phyloP scores from a whole-genome alignment of 306 rosid genomes.

The Vicia villosa region DNA sequence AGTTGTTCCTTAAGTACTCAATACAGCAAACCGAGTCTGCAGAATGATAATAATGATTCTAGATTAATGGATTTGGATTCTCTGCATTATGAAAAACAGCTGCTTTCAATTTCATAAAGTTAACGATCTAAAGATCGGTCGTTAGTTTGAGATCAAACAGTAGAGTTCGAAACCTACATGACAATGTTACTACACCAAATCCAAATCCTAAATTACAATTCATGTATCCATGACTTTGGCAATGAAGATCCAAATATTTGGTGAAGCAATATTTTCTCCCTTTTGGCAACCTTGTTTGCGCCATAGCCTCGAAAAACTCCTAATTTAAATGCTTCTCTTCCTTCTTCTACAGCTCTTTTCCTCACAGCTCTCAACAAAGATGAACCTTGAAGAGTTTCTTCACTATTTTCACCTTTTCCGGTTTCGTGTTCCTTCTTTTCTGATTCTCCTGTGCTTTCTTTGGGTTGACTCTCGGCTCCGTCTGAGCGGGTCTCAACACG shows the following conservation, averaged over 20 bases:
- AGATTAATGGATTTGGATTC: not conserved
- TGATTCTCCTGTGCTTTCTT: slow-evolving; percentile 27
- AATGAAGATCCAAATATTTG: slow-evolving; percentile 66
- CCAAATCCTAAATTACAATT: slow-evolving; percentile 30
- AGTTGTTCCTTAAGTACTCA: not conserved
- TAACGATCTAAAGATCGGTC: not conserved
- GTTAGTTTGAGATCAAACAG: not conserved
- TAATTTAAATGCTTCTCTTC: slow-evolving; percentile 58
- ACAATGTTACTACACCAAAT: not conserved
- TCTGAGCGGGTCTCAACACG: slow-evolving; percentile 16
- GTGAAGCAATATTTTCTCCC: slow-evolving; percentile 62
- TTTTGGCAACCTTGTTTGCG: slow-evolving; percentile 54
- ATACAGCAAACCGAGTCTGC: slow-evolving; percentile 16
- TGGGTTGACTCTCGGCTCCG: slow-evolving; percentile 39
- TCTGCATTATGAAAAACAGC: not conserved
- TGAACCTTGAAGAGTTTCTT: slow-evolving; percentile 50
- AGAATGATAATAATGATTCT: not conserved
- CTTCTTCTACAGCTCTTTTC: slow-evolving; percentile 60
- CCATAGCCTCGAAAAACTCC: slow-evolving; percentile 57
- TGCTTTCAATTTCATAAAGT: not conserved
- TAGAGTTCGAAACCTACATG: not conserved
- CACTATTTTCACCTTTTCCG: slow-evolving; percentile 31
- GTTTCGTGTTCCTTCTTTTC: slow-evolving; percentile 44
- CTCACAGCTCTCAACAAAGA: slow-evolving; percentile 57
- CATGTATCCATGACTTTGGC: slow-evolving; percentile 58